Base-by-base conservation (phyloP, 495 filamentous ascomycete genomes). In the Parathielavia appendiculata region DNA sequence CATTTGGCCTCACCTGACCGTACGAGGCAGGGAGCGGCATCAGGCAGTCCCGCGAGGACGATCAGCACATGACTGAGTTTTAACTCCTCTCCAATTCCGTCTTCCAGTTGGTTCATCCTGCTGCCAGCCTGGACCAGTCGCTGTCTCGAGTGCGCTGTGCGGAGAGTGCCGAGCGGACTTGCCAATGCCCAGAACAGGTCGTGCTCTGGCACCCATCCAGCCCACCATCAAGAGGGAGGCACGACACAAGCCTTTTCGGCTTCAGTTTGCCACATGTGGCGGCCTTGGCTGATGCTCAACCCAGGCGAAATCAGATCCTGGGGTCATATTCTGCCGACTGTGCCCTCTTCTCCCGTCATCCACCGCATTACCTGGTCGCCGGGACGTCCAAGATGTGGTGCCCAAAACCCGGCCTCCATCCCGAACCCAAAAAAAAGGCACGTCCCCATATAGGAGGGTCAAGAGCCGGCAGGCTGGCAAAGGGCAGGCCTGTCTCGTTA, bases 151-250 rank as follows among this genome's bases (percentile, higher is more conserved):
- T 54, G 26, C 44, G 51, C 13, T 32, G 46, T 51, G 46, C 35
- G 23, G 12, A 20, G 4, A 2, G 32, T 17, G 32, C 36, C 46
- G 44, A 46, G 32, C 26, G 44, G 26, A 46, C 39, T 49, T 46
- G 23, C 26, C 35, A 30, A 30, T 6, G 12, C 17, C 47, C 46
- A 45, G 44, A 51, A 50, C 55, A 57, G 41, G 12, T 16, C 38
- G 19, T 38, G 56, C 30, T 6, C 26, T 6, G 26, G 26, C 26
- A 30, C 3, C 56, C 19, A 14, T 4, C 26, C 26, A 20, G 46
- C 16, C 32, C 40, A 49, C 22, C 47, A 44, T 51, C 47, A 26
- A 20, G 56, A 22, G 34, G 49, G 51, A 40, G 44, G 58, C 51
- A 54, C 34, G 44, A 60, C 51, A 47, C 50, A 19, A 4, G 11